Percentiles rank a stretch among this genome's conserved stretches.
phyloP scores from a whole-genome alignment of 495 filamentous ascomycete species.

The Penicillium tannophilum region DNA sequence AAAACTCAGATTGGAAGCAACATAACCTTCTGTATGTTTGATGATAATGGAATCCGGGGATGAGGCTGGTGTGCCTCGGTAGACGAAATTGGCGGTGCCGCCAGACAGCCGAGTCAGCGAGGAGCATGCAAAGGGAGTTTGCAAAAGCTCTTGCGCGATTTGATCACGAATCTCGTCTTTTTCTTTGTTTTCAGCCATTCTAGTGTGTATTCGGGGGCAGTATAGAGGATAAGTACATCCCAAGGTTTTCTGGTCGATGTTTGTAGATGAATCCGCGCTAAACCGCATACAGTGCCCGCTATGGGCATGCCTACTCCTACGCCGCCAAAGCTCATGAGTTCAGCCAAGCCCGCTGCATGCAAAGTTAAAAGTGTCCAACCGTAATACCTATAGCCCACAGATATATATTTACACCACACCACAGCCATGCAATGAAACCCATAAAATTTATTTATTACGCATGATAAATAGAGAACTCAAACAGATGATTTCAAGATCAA shows the following conservation, averaged over 20 bases:
- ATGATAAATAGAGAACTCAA: too few species aligned
- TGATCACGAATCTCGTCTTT: constrained; percentile 20
- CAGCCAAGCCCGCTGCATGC: too few species aligned
- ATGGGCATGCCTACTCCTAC: neutral
- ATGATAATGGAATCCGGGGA: constrained; percentile 48
- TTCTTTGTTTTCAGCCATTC: constrained; percentile 22
- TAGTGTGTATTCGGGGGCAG: constrained; percentile 2
- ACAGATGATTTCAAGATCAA: too few species aligned
- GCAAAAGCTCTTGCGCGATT: constrained; percentile 24
- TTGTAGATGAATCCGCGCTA: neutral
- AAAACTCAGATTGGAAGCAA: constrained; percentile 50
- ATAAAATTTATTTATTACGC: too few species aligned
- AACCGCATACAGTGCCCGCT: neutral
- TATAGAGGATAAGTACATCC: neutral
- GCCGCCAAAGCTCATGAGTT: too few species aligned
- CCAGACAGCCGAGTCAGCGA: constrained; percentile 51
- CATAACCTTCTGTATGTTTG: constrained; percentile 57
- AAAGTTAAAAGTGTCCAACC: too few species aligned
- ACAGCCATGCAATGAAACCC: too few species aligned
- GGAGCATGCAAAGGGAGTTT: constrained; percentile 53
- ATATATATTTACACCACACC: too few species aligned
- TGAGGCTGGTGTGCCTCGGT: constrained; percentile 48
- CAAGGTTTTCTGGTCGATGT: neutral
- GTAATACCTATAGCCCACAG: too few species aligned
- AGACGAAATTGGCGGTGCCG: constrained; percentile 62